Conservation (phyloP, 192 early-diverging fungal genomes). For the Martensiomyces pterosporus region DNA sequence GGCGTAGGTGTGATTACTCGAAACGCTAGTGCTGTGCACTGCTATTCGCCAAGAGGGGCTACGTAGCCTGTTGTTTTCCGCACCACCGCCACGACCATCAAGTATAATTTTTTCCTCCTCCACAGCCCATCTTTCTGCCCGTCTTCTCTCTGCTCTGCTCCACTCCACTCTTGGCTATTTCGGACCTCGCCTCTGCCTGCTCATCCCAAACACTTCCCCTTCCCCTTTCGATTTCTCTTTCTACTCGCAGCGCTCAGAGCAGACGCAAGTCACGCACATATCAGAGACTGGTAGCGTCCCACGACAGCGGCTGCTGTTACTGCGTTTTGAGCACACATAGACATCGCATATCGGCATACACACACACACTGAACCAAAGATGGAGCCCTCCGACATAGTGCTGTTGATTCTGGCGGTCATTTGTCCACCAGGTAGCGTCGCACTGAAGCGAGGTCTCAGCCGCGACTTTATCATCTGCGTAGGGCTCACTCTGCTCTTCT, state of each 20-base stretch:
- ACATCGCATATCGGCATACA: background rate
- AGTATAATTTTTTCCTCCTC: conserved; percentile 3
- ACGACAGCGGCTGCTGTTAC: background rate
- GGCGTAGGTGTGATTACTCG: too few relatives aligned
- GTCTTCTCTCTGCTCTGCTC: background rate
- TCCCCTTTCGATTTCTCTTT: too few relatives aligned
- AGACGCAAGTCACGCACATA: too few relatives aligned
- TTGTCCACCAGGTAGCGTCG: conserved; percentile 62
- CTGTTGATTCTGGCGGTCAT: conserved; percentile 39
- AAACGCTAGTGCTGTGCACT: too few relatives aligned
- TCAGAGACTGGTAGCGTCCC: background rate
- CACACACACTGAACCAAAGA: background rate
- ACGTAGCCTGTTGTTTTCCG: too few relatives aligned
- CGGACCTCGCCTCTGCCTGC: too few relatives aligned
- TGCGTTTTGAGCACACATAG: background rate
- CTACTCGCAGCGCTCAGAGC: too few relatives aligned
- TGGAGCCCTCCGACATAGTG: conserved; percentile 49
- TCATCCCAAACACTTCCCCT: too few relatives aligned
- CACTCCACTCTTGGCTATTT: too few relatives aligned
- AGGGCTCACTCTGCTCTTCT: conserved; percentile 62
- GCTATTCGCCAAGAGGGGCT: too few relatives aligned
- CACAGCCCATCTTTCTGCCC: background rate
- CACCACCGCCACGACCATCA: too few relatives aligned
- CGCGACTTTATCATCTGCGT: conserved; percentile 67
- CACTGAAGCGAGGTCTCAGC: conserved; percentile 60